These are phyloP conservation scores for Psidium friedrichsthalianum DNA, from an alignment of 345 rosid species.

Conservation along the genomic window DNA sequence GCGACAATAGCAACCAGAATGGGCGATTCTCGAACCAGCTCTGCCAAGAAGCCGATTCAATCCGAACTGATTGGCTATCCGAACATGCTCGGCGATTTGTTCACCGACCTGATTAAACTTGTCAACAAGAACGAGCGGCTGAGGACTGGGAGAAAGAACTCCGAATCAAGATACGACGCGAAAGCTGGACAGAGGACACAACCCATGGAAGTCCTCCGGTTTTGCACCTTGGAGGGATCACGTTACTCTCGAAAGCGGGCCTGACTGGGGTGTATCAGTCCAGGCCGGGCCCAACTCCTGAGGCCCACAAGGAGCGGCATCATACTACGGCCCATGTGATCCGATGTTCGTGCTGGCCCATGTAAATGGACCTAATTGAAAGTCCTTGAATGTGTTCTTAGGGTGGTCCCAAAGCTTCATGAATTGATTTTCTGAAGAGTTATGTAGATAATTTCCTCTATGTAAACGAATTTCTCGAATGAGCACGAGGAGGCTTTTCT, in stretches of 20 bases:
- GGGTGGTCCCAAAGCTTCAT: neutral
- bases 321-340: neutral
- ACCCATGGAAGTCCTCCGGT: too few relatives aligned
- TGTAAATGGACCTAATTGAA: neutral
- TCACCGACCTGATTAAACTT: too few relatives aligned
- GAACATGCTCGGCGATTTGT: too few relatives aligned
- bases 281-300: neutral
- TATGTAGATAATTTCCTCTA: neutral
- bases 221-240: too few relatives aligned
- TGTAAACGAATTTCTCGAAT: neutral
- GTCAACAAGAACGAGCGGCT: too few relatives aligned
- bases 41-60: too few relatives aligned
- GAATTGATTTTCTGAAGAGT: neutral
- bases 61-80: too few relatives aligned
- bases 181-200: too few relatives aligned
- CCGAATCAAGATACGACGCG: too few relatives aligned
- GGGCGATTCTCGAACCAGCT: too few relatives aligned
- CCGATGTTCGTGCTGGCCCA: neutral
- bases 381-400: neutral
- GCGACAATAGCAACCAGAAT: too few relatives aligned
- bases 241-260: neutral
- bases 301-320: neutral
- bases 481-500: neutral
- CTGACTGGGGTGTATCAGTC: rapidly evolving
- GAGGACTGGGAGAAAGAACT: too few relatives aligned